These are phyloP conservation scores for Gracilaria gracilis DNA, from an alignment of 23 red algal genomes.

Conservation along the genomic window DNA sequence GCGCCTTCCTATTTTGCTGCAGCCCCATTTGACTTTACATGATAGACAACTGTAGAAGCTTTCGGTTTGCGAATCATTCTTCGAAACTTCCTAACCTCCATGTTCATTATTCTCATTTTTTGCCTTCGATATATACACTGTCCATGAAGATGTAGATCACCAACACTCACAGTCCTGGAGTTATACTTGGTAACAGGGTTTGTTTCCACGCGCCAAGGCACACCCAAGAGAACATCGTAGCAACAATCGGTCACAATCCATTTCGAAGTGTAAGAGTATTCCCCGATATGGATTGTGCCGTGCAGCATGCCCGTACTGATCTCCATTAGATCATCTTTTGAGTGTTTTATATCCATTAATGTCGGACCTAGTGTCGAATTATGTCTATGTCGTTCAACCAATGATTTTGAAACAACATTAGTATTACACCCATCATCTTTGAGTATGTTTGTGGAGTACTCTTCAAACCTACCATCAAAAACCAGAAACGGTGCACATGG, in stretches of 20 bases:
- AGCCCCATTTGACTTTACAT: not conserved
- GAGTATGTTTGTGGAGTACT: not conserved
- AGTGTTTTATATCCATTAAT: not conserved
- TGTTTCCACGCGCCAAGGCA: not conserved
- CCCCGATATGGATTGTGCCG: not conserved
- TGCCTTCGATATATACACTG: not conserved
- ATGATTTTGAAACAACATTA: constrained; percentile 20
- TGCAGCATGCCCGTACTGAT: not conserved
- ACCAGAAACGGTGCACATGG: not conserved
- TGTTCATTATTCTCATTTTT: too few relatives aligned
- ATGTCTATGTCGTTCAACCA: not conserved
- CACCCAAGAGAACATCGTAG: constrained; percentile 35
- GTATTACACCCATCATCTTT: constrained; percentile 41
- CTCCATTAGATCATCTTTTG: constrained; percentile 3
- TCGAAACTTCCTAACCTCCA: not conserved
- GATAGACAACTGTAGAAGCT: not conserved
- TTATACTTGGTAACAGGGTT: not conserved
- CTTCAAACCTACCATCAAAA: not conserved
- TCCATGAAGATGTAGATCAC: too few relatives aligned
- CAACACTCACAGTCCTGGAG: not conserved
- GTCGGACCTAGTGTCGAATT: not conserved
- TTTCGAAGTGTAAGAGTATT: not conserved
- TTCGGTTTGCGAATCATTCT: not conserved
- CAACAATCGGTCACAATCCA: constrained; percentile 4
- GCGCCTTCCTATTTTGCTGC: not conserved